These are phyloP conservation scores for Hibiscus syriacus DNA, from an alignment of 345 rosid genomes.

Conservation along the genomic window DNA sequence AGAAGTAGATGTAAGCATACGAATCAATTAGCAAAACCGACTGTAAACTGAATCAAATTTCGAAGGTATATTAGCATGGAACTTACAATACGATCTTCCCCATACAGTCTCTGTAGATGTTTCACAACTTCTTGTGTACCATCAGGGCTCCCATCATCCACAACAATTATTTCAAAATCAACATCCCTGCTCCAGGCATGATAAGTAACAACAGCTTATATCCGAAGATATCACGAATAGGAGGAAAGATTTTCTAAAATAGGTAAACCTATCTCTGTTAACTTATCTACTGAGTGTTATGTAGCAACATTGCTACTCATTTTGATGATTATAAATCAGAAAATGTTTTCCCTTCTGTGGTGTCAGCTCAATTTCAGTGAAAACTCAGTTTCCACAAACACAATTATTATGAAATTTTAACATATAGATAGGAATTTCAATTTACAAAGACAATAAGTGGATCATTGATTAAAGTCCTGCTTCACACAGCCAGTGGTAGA, in stretches of 20 bases:
- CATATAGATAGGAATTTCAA: neutral
- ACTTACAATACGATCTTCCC: conserved; percentile 70
- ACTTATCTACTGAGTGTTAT: neutral
- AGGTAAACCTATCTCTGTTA: neutral
- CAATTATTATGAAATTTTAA: neutral
- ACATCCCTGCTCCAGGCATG: conserved; percentile 40
- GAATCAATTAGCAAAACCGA: neutral
- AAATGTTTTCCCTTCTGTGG: too few relatives aligned
- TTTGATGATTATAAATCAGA: neutral
- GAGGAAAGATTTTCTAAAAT: neutral
- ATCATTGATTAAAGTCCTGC: neutral
- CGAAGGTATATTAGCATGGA: neutral
- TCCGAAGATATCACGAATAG: neutral
- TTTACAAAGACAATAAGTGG: neutral
- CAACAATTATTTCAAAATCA: conserved; percentile 81
- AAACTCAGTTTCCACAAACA: neutral
- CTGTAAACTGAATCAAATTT: neutral
- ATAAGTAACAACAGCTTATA: neutral
- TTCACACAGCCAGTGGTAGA: neutral
- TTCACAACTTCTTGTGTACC: conserved; percentile 86
- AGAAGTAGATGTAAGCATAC: conserved; percentile 7
- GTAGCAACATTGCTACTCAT: neutral
- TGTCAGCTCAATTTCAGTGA: neutral
- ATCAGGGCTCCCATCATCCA: conserved; percentile 98
- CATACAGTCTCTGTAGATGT: conserved; percentile 74